Percentiles rank a stretch among this genome's conserved stretches.
Conservation (phyloP, 306 rosid species). For the Begonia loranthoides region DNA sequence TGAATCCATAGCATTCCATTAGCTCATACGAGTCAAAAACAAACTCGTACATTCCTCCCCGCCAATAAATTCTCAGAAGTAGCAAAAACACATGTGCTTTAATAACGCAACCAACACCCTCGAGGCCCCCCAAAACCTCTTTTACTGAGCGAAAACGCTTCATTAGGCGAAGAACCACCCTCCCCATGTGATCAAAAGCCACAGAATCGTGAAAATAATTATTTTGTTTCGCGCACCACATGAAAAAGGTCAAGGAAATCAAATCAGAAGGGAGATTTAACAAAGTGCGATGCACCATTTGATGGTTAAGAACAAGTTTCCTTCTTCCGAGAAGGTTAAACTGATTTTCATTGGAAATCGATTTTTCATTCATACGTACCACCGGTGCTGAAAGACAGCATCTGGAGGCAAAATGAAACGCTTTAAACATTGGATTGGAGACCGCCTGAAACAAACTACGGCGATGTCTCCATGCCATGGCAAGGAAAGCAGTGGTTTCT, state of each 20-base stretch:
- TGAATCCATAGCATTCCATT: conserved; percentile 27
- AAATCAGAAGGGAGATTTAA: conserved; percentile 40
- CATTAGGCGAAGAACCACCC: conserved; percentile 22
- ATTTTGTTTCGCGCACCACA: conserved; percentile 35
- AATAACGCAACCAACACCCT: conserved; percentile 26
- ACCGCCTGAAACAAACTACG: conserved; percentile 7
- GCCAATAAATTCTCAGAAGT: conserved; percentile 41
- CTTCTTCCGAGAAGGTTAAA: conserved; percentile 1
- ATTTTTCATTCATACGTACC: conserved; percentile 5
- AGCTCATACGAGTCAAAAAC: conserved; percentile 29
- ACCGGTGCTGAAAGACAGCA: conserved; percentile 5
- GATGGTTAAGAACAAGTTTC: conserved; percentile 15
- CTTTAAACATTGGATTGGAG: conserved; percentile 8
- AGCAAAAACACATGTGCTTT: conserved; percentile 36
- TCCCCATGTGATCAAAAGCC: conserved; percentile 23
- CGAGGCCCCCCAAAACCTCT: conserved; percentile 22
- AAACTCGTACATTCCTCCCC: conserved; percentile 27
- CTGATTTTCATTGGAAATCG: not conserved
- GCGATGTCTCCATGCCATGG: conserved; percentile 19
- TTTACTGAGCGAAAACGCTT: conserved; percentile 20
- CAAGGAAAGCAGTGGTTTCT: conserved; percentile 3
- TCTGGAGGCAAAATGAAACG: conserved; percentile 5
- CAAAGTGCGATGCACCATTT: conserved; percentile 20
- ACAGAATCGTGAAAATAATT: conserved; percentile 17
- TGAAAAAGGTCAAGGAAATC: conserved; percentile 34